A percentile compares a stretch with the other conserved stretches of the same genome.
phyloP scores from a whole-genome alignment of 805 yeast species.

The Pichia eremophila region DNA sequence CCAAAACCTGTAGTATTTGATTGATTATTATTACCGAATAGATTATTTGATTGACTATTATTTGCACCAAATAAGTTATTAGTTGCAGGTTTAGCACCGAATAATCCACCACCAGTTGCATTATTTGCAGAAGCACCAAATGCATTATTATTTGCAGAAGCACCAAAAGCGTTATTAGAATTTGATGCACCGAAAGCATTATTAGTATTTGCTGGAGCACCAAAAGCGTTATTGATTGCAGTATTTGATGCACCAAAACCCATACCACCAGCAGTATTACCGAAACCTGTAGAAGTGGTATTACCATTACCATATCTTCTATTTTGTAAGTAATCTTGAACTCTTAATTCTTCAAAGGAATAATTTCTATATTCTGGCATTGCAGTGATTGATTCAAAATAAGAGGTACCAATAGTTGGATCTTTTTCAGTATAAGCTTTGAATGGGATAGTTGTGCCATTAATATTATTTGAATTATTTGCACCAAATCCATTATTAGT shows the following conservation, averaged over 20 bases:
- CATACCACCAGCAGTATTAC: conserved; percentile 15
- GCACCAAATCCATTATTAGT: not conserved
- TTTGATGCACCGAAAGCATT: conserved; percentile 4
- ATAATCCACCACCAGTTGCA: conserved; percentile 10
- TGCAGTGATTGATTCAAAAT: conserved; percentile 65
- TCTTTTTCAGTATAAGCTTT: conserved; percentile 68
- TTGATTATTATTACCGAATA: conserved; percentile 33
- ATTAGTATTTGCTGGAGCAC: conserved; percentile 10
- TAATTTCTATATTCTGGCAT: conserved; percentile 86
- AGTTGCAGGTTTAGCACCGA: conserved; percentile 14
- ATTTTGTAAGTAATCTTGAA: conserved; percentile 75
- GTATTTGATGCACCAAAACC: conserved; percentile 16
- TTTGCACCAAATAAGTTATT: conserved; percentile 18
- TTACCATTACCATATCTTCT: conserved; percentile 46
- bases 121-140: conserved; percentile 20
- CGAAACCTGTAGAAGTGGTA: conserved; percentile 22
- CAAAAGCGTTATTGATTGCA: conserved; percentile 22
- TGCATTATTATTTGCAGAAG: conserved; percentile 5
- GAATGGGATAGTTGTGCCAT: conserved; percentile 70
- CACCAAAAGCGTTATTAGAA: no score
- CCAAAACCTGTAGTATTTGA: conserved; percentile 9
- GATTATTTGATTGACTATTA: conserved; percentile 10
- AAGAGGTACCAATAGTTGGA: conserved; percentile 41
- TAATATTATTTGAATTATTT: conserved; percentile 14
- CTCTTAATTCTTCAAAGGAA: conserved; percentile 82